Evolutionary conservation across 768 basidiomycete genomes (phyloP), one percentile per base, ranked within the genome.

Genomic region (Mycena amicta): DNA sequence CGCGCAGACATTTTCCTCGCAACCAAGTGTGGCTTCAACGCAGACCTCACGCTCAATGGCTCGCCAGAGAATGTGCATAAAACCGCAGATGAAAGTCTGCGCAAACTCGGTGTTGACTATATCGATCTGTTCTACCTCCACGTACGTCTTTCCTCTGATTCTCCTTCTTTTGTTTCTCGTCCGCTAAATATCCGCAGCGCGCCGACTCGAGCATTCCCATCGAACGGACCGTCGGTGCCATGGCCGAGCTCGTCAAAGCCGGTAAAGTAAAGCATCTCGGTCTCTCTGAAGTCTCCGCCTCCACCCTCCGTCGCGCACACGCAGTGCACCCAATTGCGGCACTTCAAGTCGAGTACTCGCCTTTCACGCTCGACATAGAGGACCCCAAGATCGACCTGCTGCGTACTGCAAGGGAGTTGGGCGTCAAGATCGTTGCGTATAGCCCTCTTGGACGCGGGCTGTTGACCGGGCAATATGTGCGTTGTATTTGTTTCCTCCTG

Each of bases 1-100:
- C 70, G 77, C 4, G 60, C 59, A 37, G 68, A 79, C 25, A 79
- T 83, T 22, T 83, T 81, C 70, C 73, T 83, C 22, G 78, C 78
- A 2, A 81, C 80, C 31, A 83, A 82, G 68, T 80, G 78, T 40
- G 77, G 78, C 3, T 66, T 65, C 1, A 56, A 72, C 6, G n/a
- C 37, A 1, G 22, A 45, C 30, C 5, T 64, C 70, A 33, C 39
- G 3, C 20, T 57, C 15, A 40, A 57, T 29, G 75, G 74, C 28
- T 69, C 70, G 8, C 67, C 73, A 0, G 52, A 70, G 23, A 70
- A 74, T 52, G 70, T 71, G 20, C 65, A 64, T 2, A 59, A 70
- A 49, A 63, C 67, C 1, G 52, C 71, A 41, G 66, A 72, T 12
- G 61, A 22, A 49, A 74, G 74, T 0, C 64, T 80, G 22, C 47